Evolutionary conservation across 1,284 basidiomycete genomes (phyloP).

Genomic region (Sporisorium scitamineum): DNA sequence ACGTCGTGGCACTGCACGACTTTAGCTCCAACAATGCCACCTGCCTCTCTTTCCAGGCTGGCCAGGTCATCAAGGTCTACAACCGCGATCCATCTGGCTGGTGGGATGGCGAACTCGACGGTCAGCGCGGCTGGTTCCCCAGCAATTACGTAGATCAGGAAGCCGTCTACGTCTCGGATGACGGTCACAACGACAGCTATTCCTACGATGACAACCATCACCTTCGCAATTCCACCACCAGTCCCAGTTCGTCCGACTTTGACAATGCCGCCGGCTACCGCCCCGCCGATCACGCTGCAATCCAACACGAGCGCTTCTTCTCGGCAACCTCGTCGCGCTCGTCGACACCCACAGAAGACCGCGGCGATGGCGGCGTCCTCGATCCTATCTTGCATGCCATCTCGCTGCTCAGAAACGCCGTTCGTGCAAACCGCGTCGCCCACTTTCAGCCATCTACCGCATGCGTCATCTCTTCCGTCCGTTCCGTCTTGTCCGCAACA

Average conservation of each 20-base stretch:
- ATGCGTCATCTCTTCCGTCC: slow-evolving; percentile 92
- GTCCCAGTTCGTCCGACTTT: slow-evolving; percentile 24
- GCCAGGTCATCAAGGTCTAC: slow-evolving; percentile 89
- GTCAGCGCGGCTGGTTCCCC: slow-evolving; percentile 90
- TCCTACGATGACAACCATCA: slow-evolving; percentile 24
- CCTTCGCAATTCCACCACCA: slow-evolving; percentile 19
- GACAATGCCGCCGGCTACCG: slow-evolving; percentile 23
- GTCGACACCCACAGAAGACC: slow-evolving; percentile 48
- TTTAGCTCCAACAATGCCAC: slow-evolving; percentile 69
- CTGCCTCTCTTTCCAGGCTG: slow-evolving; percentile 87
- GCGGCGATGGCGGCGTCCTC: slow-evolving; percentile 47
- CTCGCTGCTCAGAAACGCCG: slow-evolving; percentile 85
- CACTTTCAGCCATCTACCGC: slow-evolving; percentile 78
- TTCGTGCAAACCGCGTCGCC: slow-evolving; percentile 78
- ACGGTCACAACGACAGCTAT: slow-evolving; percentile 33
- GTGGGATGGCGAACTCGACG: slow-evolving; percentile 94
- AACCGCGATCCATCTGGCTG: slow-evolving; percentile 90
- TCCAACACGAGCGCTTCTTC: slow-evolving; percentile 35
- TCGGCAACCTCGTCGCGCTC: slow-evolving; percentile 43
- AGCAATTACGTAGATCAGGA: slow-evolving; percentile 73
- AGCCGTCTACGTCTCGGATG: slow-evolving; percentile 46
- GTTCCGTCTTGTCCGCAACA: slow-evolving; percentile 85
- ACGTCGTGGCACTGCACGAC: slow-evolving; percentile 69
- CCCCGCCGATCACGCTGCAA: not conserved
- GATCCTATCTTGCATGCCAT: slow-evolving; percentile 81